Base-by-base conservation (phyloP, 2,329 filamentous ascomycete species). In the Trichoderma harzianum region DNA sequence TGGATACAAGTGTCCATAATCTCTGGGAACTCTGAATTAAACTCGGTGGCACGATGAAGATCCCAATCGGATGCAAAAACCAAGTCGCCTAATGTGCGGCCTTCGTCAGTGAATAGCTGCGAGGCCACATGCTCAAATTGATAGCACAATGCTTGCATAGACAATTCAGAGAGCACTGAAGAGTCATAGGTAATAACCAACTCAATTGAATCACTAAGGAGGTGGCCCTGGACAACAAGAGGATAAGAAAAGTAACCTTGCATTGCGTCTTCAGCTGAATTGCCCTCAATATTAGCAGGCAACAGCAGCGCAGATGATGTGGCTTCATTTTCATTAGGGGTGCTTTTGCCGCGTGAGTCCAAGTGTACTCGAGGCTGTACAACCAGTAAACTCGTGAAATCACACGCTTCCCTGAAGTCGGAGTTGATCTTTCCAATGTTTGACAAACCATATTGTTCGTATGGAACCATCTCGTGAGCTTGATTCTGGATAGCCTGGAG, bases 371-470 rank as follows among this genome's bases (percentile, higher is more conserved):
- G 28, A 5, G 70, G 70, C 1, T 72, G 70, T 3, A 72, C 65
- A 30, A 69, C 70, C 32, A 72, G 18, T 14, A 72, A 58, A 16
- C 64, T 72, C 16, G 62, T 69, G 18, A 72, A 72, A 7, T 69
- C 53, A 21, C 64, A 69, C 3, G 65, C 65, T 39, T 69, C 57
- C 3, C 32, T 69, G 3, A 69, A 32, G 16, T 69, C 47, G 16
- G 64, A 5, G 43, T 5, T 55, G 11, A 72, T 69, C 43, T 72
- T 72, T 6, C 64, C 67, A 47, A 72, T 72, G 32, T 57, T 72
- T 11, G 67, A 71, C 24, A 76, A 71, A 3, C 76, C 75, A 16
- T 70, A 65, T 18, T 77, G 76, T 34, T 77, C 76, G 32, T 75
- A 73, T 2, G 76, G 73, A n/a, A 77, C 75, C 73, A 76, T 75